Percentiles rank a stretch among this genome's conserved stretches.
These are phyloP conservation scores for Schwanniomyces etchellsii DNA, from an alignment of 1,139 yeast species.

Conservation along the genomic window DNA sequence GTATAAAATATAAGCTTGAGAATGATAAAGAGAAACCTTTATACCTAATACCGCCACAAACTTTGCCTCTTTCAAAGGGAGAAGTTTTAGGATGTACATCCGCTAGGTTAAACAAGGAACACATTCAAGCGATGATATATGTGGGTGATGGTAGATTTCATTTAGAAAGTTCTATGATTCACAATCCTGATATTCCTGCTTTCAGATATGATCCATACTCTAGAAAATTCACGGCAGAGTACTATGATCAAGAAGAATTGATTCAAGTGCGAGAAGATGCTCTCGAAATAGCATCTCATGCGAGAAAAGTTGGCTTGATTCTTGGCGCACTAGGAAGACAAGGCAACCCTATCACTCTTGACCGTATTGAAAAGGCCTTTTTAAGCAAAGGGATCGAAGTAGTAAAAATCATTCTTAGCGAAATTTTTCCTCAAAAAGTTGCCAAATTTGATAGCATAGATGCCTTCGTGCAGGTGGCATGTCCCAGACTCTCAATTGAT, in stretches of 20 bases:
- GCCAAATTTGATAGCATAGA: slow-evolving; percentile 95
- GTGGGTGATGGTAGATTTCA: slow-evolving; percentile 97
- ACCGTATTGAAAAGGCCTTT: slow-evolving; percentile 53
- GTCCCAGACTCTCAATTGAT: slow-evolving; percentile 93
- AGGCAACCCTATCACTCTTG: slow-evolving; percentile 78
- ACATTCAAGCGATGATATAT: slow-evolving; percentile 76
- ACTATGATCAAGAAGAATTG: slow-evolving; percentile 83
- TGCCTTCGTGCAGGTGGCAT: slow-evolving; percentile 95
- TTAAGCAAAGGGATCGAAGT: slow-evolving; percentile 54
- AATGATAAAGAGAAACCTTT: slow-evolving; percentile 46
- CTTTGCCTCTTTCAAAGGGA: slow-evolving; percentile 88
- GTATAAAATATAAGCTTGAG: slow-evolving; percentile 57
- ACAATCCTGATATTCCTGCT: slow-evolving; percentile 89
- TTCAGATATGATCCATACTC: slow-evolving; percentile 93
- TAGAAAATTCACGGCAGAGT: slow-evolving; percentile 82
- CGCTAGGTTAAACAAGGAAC: slow-evolving; percentile 61
- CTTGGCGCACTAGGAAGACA: slow-evolving; percentile 97
- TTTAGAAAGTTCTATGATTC: slow-evolving; percentile 94
- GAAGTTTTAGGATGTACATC: slow-evolving; percentile 97
- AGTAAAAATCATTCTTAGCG: slow-evolving; percentile 81
- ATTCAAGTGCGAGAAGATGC: slow-evolving; percentile 71
- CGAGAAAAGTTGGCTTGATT: slow-evolving; percentile 73
- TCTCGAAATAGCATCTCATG: slow-evolving; percentile 50
- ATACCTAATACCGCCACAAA: slow-evolving; percentile 80
- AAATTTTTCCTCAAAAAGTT: slow-evolving; percentile 86